A percentile compares a stretch with the other conserved stretches of the same genome.
Conservation (phyloP, 768 basidiomycete genomes). For the Rubroboletus satanas region DNA sequence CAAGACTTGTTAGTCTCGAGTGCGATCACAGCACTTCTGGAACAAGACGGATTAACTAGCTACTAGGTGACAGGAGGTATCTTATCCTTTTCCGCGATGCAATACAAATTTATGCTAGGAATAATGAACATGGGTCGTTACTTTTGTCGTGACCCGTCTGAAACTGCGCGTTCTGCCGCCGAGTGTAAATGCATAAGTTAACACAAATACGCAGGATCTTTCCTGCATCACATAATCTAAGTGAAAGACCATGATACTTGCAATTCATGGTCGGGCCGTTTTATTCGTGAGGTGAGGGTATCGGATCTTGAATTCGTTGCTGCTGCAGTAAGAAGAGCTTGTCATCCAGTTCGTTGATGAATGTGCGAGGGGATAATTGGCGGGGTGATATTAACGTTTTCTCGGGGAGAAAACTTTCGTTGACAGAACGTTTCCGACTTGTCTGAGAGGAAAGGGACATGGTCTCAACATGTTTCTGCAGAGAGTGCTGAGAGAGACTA, state of each 20-base stretch:
- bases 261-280: neutral
- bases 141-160: neutral
- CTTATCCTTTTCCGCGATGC: neutral
- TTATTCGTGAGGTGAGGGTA: conserved; percentile 1
- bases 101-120: conserved; percentile 17
- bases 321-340: conserved; percentile 19
- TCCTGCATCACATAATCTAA: neutral
- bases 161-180: neutral
- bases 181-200: conserved; percentile 13
- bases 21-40: conserved; percentile 40
- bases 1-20: conserved; percentile 52
- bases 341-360: conserved; percentile 20
- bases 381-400: neutral
- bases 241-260: neutral
- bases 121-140: conserved; percentile 2
- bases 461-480: neutral
- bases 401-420: neutral
- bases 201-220: neutral
- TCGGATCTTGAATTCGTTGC: neutral
- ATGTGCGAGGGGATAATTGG: conserved; percentile 16
- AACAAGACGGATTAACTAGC: conserved; percentile 33
- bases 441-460: neutral
- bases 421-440: neutral
- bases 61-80: neutral
- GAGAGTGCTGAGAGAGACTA: neutral